Evolutionary conservation across 495 filamentous ascomycete genomes (phyloP), one percentile per base, ranked within the genome.

Genomic region (Collariella sp.): DNA sequence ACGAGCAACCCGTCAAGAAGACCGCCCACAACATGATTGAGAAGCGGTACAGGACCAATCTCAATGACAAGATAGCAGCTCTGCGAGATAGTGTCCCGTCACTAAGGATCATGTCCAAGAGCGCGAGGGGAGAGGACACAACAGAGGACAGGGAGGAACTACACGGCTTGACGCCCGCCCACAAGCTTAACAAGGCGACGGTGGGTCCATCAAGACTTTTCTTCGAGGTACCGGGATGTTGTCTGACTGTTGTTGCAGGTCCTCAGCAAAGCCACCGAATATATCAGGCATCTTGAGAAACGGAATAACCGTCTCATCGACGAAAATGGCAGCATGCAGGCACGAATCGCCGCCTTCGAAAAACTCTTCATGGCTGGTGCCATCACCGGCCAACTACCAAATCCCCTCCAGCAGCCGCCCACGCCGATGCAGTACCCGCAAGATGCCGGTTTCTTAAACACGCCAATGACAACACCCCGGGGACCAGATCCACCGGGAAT

Each of bases 11-110:
- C 1, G 79, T 89, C 10, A 95, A 95, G 76, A 96, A 95, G 74
- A 91, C 90, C 41, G 88, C 91, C 16, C 91, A 98, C 66, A 96
- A 96, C 63, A 89, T 95, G 78, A 95, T 98, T 54, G 91, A 98
- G 70, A 96, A 96, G 72, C 77, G 91, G 52, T 98, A 98, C 67
- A 84, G 91, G 55, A 94, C 85, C 18, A 98, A 98, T 63, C 73
- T 98, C 49, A 96, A 96, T 59, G 91, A 96, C 59, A 98, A 96
- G 72, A 96, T 98, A 59, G 85, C 88, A 48, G 89, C 89, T 42
- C 72, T 98, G 47, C 76, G 89, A 61, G 88, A 95, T 65, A 89
- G 87, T 63, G 87, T 98, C 6, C 91, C 91, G 1, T 90, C 85
- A 63, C 74, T 96, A 29, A 80, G 89, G 31, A 80, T 87, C 52